Evolutionary conservation across 75 land plant species (phyloP), one percentile per base, ranked within the genome.

Genomic region (Pseudotsuga menziesii): DNA sequence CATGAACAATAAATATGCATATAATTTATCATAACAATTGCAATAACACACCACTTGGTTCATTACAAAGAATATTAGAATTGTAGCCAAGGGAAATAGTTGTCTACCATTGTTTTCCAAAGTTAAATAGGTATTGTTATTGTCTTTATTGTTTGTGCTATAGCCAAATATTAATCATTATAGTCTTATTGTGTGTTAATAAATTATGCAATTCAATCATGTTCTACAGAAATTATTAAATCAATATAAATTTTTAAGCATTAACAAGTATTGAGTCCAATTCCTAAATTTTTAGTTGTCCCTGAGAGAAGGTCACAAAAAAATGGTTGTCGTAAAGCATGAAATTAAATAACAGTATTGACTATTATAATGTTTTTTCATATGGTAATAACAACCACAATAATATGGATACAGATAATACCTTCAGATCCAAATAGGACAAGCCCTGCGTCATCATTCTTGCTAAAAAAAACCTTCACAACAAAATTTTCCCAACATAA

Each of bases 391-490:
- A 39, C 63, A 44, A 63, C 48, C 22, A 56, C 60, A 13, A 26
- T 5, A 2, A 32, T 77, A 9, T 39, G 44, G 41, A 62, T 29
- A 27, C 19, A 56, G 25, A 69, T 56, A n/a, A 58, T 87, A 94
- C 99, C 99, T 85, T 85, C 82, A 20, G 88, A 79, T 61, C 99
- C 99, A 89, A 97, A 97, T 61, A 92, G 39, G 67, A 97, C 87
- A 57, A 97, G 76, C 32, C 98, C 98, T 3, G 94, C 88, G 78
- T 97, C 99, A 78, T 97, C 98, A 76, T 32, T 73, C 77, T 91
- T 97, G 77, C 81, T 84, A 73, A 72, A 86, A 76, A 94, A 80
- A 4, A 96, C 76, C 98, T 95, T 44, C 35, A 48, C 35, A 61
- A n/a, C 27, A 54, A 64, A 64, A 72, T 60, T 23, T 15, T n/a